phyloP scores from a whole-genome alignment of 116 monocot species.

The Cymodocea nodosa region DNA sequence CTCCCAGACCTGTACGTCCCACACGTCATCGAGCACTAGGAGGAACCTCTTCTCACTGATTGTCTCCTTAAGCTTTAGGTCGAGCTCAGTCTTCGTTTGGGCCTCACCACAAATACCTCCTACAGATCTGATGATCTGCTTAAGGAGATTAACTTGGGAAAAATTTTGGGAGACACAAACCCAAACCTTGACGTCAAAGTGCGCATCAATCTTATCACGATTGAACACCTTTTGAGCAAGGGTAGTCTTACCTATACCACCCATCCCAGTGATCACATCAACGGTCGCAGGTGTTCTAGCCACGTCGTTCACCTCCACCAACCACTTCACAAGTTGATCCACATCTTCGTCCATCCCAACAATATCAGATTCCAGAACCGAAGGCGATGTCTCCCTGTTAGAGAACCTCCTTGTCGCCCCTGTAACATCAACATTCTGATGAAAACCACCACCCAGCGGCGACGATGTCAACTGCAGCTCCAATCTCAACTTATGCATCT shows the following conservation, averaged over 20 bases:
- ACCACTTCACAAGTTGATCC: background rate
- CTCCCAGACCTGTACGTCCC: slow-evolving; percentile 20
- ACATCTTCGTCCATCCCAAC: slow-evolving; percentile 15
- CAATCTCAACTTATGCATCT: too few relatives aligned
- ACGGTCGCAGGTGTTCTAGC: background rate
- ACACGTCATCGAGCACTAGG: slow-evolving; percentile 35
- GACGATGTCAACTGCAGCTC: too few relatives aligned
- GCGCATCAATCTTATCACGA: slow-evolving; percentile 2
- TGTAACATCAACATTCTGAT: background rate
- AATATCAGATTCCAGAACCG: slow-evolving; percentile 3
- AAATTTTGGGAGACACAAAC: slow-evolving; percentile 22
- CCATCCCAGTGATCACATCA: slow-evolving; percentile 29
- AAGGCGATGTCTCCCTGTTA: slow-evolving; percentile 1
- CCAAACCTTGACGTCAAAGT: slow-evolving; percentile 28
- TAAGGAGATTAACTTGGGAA: slow-evolving; percentile 17
- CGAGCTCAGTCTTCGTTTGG: slow-evolving; percentile 12
- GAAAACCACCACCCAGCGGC: background rate
- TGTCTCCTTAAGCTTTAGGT: background rate
- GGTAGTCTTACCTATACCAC: too few relatives aligned
- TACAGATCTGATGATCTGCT: slow-evolving; percentile 10
- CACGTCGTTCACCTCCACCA: background rate
- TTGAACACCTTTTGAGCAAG: slow-evolving; percentile 27
- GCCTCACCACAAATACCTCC: slow-evolving; percentile 8
- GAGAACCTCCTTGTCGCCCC: background rate
- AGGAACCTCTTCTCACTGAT: slow-evolving; percentile 22